These are phyloP conservation scores for Suillus alpinus DNA, from an alignment of 768 basidiomycete species.

Conservation along the genomic window DNA sequence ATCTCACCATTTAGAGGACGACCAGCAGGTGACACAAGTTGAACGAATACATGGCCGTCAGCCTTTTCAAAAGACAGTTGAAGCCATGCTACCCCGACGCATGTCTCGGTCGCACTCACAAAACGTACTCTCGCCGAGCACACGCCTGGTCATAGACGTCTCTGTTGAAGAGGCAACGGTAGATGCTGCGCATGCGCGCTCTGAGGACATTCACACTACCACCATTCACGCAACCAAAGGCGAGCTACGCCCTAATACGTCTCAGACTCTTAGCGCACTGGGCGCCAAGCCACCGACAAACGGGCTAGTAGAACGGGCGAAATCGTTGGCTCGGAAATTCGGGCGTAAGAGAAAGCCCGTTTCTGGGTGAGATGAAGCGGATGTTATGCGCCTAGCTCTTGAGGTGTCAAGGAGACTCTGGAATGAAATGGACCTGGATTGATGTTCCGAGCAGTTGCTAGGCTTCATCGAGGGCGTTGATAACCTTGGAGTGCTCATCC, in stretches of 20 bases:
- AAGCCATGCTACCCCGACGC: constrained; percentile 43
- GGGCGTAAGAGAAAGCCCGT: constrained; percentile 35
- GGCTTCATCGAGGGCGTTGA: constrained; percentile 14
- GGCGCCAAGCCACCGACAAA: constrained; percentile 17
- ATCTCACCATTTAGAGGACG: constrained; percentile 38
- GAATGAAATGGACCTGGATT: neutral
- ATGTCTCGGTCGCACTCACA: constrained; percentile 43
- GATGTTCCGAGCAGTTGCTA: constrained; percentile 24
- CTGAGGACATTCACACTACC: constrained; percentile 13
- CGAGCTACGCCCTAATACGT: constrained; percentile 34
- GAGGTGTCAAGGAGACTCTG: neutral
- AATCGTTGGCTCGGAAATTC: constrained; percentile 41
- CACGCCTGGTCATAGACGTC: constrained; percentile 42
- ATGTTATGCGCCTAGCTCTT: constrained; percentile 5
- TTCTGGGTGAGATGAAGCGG: constrained; percentile 10
- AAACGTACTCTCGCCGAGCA: constrained; percentile 30
- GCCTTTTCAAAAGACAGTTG: constrained; percentile 41
- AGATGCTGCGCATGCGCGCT: constrained; percentile 7
- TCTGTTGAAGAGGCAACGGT: constrained; percentile 45
- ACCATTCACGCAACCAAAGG: constrained; percentile 21
- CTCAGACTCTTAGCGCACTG: constrained; percentile 27
- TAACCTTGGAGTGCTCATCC: neutral
- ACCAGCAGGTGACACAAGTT: constrained; percentile 46
- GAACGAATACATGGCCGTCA: constrained; percentile 44
- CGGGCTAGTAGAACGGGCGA: constrained; percentile 37